Base-by-base conservation (phyloP, 164 flowering plant genomes). In the Piper betle region DNA sequence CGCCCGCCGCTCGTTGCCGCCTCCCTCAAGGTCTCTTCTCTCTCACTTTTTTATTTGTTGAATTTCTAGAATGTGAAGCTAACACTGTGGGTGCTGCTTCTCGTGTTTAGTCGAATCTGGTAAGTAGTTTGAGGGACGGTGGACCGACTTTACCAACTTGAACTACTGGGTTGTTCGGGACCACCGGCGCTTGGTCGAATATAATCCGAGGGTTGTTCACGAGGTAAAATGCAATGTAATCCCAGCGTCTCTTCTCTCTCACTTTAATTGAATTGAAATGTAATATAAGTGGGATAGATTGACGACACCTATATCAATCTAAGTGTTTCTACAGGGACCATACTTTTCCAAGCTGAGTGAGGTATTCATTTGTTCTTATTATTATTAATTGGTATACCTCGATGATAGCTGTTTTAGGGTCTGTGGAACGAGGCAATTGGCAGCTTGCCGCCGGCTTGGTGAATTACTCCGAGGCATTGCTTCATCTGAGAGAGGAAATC, bases 371-470 rank as follows among this genome's bases (percentile, higher is more conserved):
- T 25, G 33, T 25, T 25, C 33, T 25, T 25, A 25, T 25, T 25
- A 25, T 25, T 25, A 1, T 25, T 25, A 25, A 25, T 25, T 25
- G 33, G 33, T 25, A 25, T 25, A 25, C 33, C 33, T 25, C 33
- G 33, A 25, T 25, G 33, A 25, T 25, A 25, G 88, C 80, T 59
- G 96, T 85, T 50, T 72, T 93, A 60, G 90, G 97, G 97, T 63
- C 97, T 12, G 69, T 93, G 58, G 79, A 82, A 72, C 96, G 97
- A 54, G 99, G 99, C 7, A 93, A 93, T 74, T 84, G 91, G 92
- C 94, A 88, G 76, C 81, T 93, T 72, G 92, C 91, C 64, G 81
- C 87, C 48, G 91, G 95, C 56, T 71, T 93, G 59, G 80, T 90
- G n/a, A 76, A 81, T 58, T 65, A 33, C 62, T 84, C 99, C 58